Base-by-base conservation (phyloP, 768 basidiomycete genomes). In the Hortiboletus flavorubellus region DNA sequence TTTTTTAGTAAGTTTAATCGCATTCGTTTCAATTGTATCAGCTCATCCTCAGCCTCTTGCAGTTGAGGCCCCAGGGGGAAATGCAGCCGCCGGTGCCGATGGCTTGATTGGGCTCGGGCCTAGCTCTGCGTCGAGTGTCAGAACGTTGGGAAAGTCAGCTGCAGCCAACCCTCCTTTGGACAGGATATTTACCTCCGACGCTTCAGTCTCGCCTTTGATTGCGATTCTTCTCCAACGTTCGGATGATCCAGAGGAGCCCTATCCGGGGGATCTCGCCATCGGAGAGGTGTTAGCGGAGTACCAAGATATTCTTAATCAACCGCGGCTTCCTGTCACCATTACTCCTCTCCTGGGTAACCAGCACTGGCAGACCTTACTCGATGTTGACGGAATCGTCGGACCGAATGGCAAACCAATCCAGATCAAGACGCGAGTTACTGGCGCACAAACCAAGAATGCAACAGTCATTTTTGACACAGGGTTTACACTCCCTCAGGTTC, bases 391-490 rank as follows among this genome's bases (percentile, higher is more conserved):
- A 2, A 72, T 89, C 50, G 77, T 84, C 23, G 87, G 83, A 2
- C 84, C 85, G 0, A 77, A 85, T 52, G 84, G 84, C 7, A 64
- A 80, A 30, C 55, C 71, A 16, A 79, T 86, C 41, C 60, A 72
- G 18, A 61, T 83, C 44, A 64, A 59, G 5, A 80, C 82, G 0
- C 69, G 66, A 29, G 85, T 87, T 15, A 62, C 71, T 10, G 70
- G 76, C 31, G 67, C 70, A 29, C 68, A 79, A 44, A 69, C 68
- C 10, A 71, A 72, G 15, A 82, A 82, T 59, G 71, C 81, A 8
- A 85, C 84, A 2, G 80, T 80, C 5, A 74, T 90, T 4, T 72
- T 89, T 31, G 89, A 91, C 64, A 83, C 85, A 5, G 88, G 89
- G 0, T 89, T 86, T 66, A 78, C 85, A 0, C 72, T 88, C 3